These are phyloP conservation scores for Cupressus sempervirens DNA, from an alignment of 75 land plant genomes.

Conservation along the genomic window DNA sequence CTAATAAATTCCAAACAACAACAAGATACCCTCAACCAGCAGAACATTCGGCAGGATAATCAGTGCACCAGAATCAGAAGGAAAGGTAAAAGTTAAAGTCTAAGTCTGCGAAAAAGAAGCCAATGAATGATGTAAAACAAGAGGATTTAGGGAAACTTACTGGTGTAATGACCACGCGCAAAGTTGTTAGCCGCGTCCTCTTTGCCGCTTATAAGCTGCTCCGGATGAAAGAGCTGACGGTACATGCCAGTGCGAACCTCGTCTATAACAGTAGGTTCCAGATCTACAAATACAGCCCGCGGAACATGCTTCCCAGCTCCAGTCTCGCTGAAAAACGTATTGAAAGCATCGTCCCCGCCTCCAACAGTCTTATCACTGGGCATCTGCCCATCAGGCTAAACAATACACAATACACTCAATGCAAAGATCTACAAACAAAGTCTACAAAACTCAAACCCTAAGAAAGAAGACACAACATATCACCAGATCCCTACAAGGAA, in stretches of 20 bases:
- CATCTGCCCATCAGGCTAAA: background rate
- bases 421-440: no score
- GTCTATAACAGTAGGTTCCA: constrained; percentile 73
- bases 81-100: no score
- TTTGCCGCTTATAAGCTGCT: constrained; percentile 72
- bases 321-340: background rate
- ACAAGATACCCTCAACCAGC: no score
- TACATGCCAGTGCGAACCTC: constrained; percentile 65
- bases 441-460: no score
- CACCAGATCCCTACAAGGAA: no score
- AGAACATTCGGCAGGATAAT: no score
- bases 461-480: no score
- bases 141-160: background rate
- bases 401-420: background rate
- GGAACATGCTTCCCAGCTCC: constrained; percentile 64
- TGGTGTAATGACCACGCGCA: constrained; percentile 76
- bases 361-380: background rate
- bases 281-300: constrained; percentile 58
- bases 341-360: background rate
- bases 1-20: no score
- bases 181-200: constrained; percentile 83
- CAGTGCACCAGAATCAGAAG: no score
- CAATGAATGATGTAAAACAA: no score
- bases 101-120: no score
- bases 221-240: constrained; percentile 49